phyloP scores from a whole-genome alignment of 2,329 filamentous ascomycete genomes.

The Botrytis deweyae region DNA sequence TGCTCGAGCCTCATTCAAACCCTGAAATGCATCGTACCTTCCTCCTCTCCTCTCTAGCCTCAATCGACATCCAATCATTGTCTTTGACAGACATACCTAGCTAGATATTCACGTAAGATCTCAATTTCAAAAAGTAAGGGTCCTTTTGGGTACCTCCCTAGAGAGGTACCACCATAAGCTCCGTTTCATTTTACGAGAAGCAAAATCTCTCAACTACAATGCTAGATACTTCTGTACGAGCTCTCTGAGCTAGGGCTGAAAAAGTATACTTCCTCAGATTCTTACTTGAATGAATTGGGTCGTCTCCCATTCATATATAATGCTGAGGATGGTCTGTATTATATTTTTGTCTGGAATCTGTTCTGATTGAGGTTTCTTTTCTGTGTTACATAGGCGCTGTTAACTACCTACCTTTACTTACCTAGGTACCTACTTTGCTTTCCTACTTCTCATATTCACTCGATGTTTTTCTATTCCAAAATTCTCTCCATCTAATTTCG shows the following conservation, averaged over 20 bases:
- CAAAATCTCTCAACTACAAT: not conserved
- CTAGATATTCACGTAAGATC: not conserved
- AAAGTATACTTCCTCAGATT: not conserved
- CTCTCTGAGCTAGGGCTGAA: not conserved
- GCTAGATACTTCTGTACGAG: not conserved
- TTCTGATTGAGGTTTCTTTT: not conserved
- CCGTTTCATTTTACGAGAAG: not conserved
- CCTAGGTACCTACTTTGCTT: no score
- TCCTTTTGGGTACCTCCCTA: not conserved
- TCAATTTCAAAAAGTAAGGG: not conserved
- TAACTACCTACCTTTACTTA: not conserved
- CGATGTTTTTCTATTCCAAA: not conserved
- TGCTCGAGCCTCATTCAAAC: conserved; percentile 6
- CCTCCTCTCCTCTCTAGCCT: not conserved
- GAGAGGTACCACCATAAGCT: not conserved
- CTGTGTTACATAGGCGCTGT: not conserved
- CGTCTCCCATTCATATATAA: not conserved
- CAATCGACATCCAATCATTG: not conserved
- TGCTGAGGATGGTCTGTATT: not conserved
- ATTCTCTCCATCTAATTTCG: not conserved
- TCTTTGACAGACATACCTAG: not conserved
- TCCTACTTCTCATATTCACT: not conserved
- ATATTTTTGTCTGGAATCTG: not conserved
- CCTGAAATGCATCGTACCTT: not conserved
- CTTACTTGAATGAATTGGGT: not conserved